Evolutionary conservation across 257 asterid species (phyloP).

Genomic region (Mentha longifolia): DNA sequence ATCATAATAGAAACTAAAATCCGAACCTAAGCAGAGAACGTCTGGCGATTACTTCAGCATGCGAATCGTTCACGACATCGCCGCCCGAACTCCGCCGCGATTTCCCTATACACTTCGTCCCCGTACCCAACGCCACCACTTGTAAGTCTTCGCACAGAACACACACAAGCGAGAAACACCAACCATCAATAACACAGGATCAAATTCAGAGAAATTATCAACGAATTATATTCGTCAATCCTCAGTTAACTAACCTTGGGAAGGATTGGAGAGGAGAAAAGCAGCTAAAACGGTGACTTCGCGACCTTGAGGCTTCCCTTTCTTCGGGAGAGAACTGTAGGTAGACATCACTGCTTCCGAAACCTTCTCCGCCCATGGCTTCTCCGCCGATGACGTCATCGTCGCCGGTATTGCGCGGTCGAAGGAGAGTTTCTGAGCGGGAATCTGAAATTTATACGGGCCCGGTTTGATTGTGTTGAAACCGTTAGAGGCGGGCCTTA

Average conservation of each 20-base stretch:
- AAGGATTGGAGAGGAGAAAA: slow-evolving; percentile 69
- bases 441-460: slow-evolving; percentile 25
- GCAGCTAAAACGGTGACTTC: slow-evolving; percentile 98
- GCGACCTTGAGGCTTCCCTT: slow-evolving; percentile 97
- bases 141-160: slow-evolving; percentile 49
- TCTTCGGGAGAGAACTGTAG: slow-evolving; percentile 70
- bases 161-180: slow-evolving; percentile 18
- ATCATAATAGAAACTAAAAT: slow-evolving; percentile 14
- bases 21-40: slow-evolving; percentile 80
- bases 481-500: not conserved
- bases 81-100: slow-evolving; percentile 69
- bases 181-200: not conserved
- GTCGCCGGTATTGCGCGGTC: slow-evolving; percentile 14
- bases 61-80: slow-evolving; percentile 90
- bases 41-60: slow-evolving; percentile 89
- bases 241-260: slow-evolving; percentile 52
- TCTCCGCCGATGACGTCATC: slow-evolving; percentile 36
- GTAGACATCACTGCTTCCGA: slow-evolving; percentile 53
- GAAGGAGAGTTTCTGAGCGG: slow-evolving; percentile 39
- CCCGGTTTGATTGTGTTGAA: not conserved
- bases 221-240: not conserved
- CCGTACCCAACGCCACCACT: slow-evolving; percentile 91
- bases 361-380: slow-evolving; percentile 61
- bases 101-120: slow-evolving; percentile 86
- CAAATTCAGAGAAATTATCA: not conserved